A percentile compares a stretch with the other conserved stretches of the same genome.
phyloP scores from a whole-genome alignment of 83 land plant genomes.

The Picea abies region DNA sequence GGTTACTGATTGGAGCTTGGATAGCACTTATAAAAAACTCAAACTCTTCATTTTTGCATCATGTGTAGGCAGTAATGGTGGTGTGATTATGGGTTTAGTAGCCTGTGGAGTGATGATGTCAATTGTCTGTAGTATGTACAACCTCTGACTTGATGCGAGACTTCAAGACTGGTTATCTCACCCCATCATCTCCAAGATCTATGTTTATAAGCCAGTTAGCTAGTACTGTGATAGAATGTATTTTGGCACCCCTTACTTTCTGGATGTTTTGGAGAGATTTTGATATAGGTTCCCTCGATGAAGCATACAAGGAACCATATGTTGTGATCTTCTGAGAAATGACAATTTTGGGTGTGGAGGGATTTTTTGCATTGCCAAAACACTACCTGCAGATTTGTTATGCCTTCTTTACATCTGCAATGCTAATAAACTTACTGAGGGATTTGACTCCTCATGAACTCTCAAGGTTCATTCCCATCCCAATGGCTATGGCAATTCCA shows the following conservation, averaged over 20 bases:
- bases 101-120: too few relatives aligned
- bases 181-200: conserved; percentile 4
- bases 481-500: conserved; percentile 85
- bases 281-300: conserved; percentile 23
- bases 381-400: too few relatives aligned
- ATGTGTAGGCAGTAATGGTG: conserved; percentile 37
- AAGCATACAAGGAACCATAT: background rate
- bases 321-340: conserved; percentile 34
- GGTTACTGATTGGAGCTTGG: conserved; percentile 52
- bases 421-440: too few relatives aligned
- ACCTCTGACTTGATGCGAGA: conserved; percentile 53
- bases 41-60: conserved; percentile 44
- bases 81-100: conserved; percentile 27
- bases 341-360: conserved; percentile 2
- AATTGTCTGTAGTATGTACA: conserved; percentile 29
- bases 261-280: conserved; percentile 58
- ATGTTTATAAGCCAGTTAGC: conserved; percentile 43
- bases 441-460: conserved; percentile 36
- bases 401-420: too few relatives aligned
- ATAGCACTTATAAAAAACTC: conserved; percentile 39
- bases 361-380: too few relatives aligned
- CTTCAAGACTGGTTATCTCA: conserved; percentile 53
- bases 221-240: conserved; percentile 18
- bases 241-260: conserved; percentile 39
- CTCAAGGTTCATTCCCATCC: conserved; percentile 69